Evolutionary conservation across 176 grass and related monocot genomes (phyloP).

Genomic region (Dendrocalamus sinicus): DNA sequence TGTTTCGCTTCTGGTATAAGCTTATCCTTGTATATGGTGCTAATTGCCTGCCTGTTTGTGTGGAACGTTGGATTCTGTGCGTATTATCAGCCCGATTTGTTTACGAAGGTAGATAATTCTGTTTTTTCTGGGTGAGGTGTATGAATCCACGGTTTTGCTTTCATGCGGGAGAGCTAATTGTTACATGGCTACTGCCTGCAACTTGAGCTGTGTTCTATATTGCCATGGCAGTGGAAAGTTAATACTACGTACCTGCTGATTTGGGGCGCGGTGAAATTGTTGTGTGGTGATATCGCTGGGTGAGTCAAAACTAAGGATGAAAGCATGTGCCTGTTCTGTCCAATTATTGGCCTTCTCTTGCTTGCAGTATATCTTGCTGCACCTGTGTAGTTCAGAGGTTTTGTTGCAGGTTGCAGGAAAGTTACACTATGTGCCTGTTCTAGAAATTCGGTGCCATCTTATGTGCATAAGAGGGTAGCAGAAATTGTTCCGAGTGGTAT

Average conservation of each 20-base stretch:
- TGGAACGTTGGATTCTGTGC: background rate
- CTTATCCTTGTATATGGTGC: constrained; percentile 3
- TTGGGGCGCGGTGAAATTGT: background rate
- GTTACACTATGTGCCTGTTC: background rate
- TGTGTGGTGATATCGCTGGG: background rate
- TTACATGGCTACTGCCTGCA: background rate
- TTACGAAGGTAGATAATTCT: background rate
- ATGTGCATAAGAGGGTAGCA: background rate
- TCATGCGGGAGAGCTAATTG: background rate
- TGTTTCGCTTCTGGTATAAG: constrained; percentile 20
- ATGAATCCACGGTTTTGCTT: background rate
- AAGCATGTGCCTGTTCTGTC: constrained; percentile 1
- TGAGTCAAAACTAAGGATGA: background rate
- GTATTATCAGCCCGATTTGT: background rate
- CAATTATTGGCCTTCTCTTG: background rate
- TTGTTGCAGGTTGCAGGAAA: background rate
- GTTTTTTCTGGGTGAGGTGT: background rate
- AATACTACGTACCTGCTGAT: background rate
- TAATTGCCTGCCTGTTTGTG: background rate
- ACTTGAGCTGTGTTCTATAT: background rate
- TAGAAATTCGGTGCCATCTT: constrained; percentile 2
- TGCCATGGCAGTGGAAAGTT: background rate
- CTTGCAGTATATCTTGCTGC: background rate
- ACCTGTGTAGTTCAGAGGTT: background rate
- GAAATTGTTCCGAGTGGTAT: background rate